phyloP scores from a whole-genome alignment of 768 basidiomycete species.

The Mycena olivaceomarginata region DNA sequence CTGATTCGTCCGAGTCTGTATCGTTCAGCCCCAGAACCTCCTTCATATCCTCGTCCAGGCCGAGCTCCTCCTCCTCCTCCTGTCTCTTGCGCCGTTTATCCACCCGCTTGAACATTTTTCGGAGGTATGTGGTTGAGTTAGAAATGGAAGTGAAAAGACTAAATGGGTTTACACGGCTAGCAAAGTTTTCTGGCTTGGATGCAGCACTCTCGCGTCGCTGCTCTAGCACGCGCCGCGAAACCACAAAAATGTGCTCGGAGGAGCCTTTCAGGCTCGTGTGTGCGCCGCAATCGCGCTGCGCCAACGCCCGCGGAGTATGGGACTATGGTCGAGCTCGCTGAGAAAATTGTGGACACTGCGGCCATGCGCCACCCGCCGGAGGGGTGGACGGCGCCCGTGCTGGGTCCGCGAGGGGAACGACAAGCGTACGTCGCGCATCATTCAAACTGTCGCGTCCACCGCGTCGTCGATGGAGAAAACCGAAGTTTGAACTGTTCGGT shows the following conservation, averaged over 20 bases:
- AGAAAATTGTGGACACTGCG: slow-evolving; percentile 58
- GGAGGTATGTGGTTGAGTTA: slow-evolving; percentile 11
- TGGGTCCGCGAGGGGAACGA: slow-evolving; percentile 61
- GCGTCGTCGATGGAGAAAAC: slow-evolving; percentile 49
- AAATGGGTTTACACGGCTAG: background rate
- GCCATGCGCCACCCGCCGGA: slow-evolving; percentile 49
- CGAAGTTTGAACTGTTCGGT: slow-evolving; percentile 45
- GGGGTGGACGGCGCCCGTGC: slow-evolving; percentile 59
- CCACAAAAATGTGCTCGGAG: slow-evolving; percentile 28
- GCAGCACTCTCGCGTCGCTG: slow-evolving; percentile 31
- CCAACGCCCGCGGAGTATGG: slow-evolving; percentile 34
- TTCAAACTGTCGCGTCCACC: slow-evolving; percentile 30
- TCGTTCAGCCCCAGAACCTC: slow-evolving; percentile 81
- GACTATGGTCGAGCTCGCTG: slow-evolving; percentile 46
- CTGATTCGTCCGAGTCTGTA: slow-evolving; percentile 86
- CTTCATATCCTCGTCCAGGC: slow-evolving; percentile 78
- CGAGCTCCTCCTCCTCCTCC: slow-evolving; percentile 80
- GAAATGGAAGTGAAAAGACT: background rate
- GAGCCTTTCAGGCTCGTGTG: slow-evolving; percentile 20
- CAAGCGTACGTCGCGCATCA: slow-evolving; percentile 53
- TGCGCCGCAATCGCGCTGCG: slow-evolving; percentile 1
- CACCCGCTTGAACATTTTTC: slow-evolving; percentile 86
- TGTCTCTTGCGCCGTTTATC: slow-evolving; percentile 78
- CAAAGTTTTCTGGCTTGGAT: slow-evolving; percentile 5
- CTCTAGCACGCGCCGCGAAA: slow-evolving; percentile 22